Conservation (phyloP, 345 rosid genomes). For the thale cress (Arabidopsis thaliana) region TAIR10.1 NC_003070.9:28973001-28973500, state of each 20-base stretch:
- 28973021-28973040: conserved; percentile 72
- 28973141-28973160: conserved; percentile 82
- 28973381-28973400: neutral
- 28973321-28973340: conserved; percentile 91
- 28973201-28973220: neutral
- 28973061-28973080: conserved; percentile 97
- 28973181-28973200: neutral
- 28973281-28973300: conserved; percentile 67
- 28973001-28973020: conserved; percentile 50
- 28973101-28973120: conserved; percentile 97
- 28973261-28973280: conserved; percentile 72
- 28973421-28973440: conserved; percentile 82
- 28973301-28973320: conserved; percentile 81
- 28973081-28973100: conserved; percentile 96
- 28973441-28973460: conserved; percentile 72
- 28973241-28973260: conserved; percentile 46
- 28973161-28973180: no score
- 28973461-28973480: conserved; percentile 62
- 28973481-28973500: conserved; percentile 66
- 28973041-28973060: conserved; percentile 91
- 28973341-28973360: conserved; percentile 53
- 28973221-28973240: neutral
- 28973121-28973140: conserved; percentile 92
- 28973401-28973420: conserved; percentile 46
- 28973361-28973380: neutral